Conservation (phyloP, 306 rosid genomes). For the Acacia acuminata region DNA sequence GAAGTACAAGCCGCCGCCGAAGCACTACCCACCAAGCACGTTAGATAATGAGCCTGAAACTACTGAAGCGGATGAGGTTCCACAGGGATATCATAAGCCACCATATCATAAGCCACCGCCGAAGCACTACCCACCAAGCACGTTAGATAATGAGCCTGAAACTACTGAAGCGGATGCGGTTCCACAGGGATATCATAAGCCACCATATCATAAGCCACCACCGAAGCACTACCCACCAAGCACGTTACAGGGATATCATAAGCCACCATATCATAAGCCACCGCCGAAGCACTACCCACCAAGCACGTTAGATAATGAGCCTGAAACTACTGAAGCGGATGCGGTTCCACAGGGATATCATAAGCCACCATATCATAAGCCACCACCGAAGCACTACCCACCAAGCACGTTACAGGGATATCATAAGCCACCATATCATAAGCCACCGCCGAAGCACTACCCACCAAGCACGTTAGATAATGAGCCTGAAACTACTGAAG, state of each 20-base stretch:
- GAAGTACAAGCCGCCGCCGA: too few relatives aligned
- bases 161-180: neutral
- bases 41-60: neutral
- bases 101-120: neutral
- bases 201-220: neutral
- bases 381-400: neutral
- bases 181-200: neutral
- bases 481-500: neutral
- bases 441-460: neutral
- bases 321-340: neutral
- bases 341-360: neutral
- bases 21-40: neutral
- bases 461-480: neutral
- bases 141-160: neutral
- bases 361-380: neutral
- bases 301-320: neutral
- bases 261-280: neutral
- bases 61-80: too few relatives aligned
- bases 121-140: neutral
- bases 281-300: neutral
- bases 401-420: neutral
- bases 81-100: neutral
- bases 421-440: neutral
- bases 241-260: too few relatives aligned
- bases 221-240: neutral